Evolutionary conservation across 1,284 basidiomycete species (phyloP), one percentile per base, ranked within the genome.

Genomic region (Mrakiaceae sp.): DNA sequence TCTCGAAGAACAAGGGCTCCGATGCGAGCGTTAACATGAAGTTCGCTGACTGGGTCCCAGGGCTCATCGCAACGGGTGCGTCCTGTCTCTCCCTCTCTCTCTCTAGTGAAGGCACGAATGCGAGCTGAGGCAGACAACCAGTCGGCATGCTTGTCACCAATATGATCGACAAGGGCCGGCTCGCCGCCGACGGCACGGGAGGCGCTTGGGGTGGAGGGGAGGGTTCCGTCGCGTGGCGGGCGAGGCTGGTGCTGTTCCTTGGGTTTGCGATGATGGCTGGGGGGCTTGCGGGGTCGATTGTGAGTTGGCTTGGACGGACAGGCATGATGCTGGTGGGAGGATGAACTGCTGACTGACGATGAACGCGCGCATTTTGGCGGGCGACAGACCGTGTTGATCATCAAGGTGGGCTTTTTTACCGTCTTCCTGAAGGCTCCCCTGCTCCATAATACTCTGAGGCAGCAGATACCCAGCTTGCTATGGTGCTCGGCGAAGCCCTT

Each of bases 241-340:
- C 94, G 3, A 79, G 93, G 48, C 77, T 95, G 67, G 85, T 95
- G 70, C 77, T 98, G 70, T 98, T 98, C 77, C 83, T 98, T 68
- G 95, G 95, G 0, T 97, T 98, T 72, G 93, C 95, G 0, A 77
- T 98, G 61, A 91, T 98, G 90, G 94, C 94, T 0, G 94, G 94
- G 42, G 95, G 94, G 0, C 76, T 98, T 61, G 94, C 94, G 10
- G 94, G 94, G 5, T 63, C 62, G 5, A 63, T 66, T 43, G 64
- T 66, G 42, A 42, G 63, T 64, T 12, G 43, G 44, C 39, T 64
- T 42, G 39, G 40, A 42, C 9, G 54, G 39, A 12, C 12, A 12
- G 7, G 40, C 39, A 57, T 16, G n/a, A 49, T 43, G 27, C 39
- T 44, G 5, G 12, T 46, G 12, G 62, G 5, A 11, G 2, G 54